phyloP scores from a whole-genome alignment of 179 eudicot genomes.

The Monotropa hypopitys region DNA sequence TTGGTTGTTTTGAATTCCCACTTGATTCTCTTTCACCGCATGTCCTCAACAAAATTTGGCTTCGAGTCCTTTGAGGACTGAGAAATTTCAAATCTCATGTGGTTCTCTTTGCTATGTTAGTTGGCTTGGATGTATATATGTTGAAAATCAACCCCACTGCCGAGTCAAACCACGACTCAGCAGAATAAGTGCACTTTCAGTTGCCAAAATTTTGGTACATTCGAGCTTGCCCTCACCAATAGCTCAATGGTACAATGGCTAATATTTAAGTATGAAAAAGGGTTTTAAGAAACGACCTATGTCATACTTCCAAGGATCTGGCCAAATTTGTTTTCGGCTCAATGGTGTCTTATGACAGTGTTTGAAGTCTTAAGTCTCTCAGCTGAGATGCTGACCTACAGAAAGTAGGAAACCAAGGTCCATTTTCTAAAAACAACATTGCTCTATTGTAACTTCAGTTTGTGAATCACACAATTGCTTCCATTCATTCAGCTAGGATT shows the following conservation, averaged over 20 bases:
- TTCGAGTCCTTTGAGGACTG: not conserved
- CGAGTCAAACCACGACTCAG: not conserved
- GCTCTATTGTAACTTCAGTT: not conserved
- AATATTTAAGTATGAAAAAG: not conserved
- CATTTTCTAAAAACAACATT: not conserved
- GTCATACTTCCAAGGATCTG: not conserved
- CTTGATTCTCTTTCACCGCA: slow-evolving; percentile 13
- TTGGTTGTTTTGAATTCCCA: not conserved
- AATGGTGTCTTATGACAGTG: not conserved
- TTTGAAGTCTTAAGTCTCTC: not conserved
- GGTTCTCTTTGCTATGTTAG: not conserved
- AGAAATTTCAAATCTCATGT: slow-evolving; percentile 2
- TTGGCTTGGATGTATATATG: not conserved
- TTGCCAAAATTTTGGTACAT: not conserved
- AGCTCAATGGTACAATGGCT: not conserved
- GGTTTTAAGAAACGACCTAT: not conserved
- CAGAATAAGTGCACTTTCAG: no score
- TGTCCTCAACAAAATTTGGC: not conserved
- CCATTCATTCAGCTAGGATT: not conserved
- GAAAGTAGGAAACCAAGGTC: not conserved
- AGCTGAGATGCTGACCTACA: not conserved
- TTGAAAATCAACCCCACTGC: not conserved
- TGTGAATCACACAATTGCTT: not conserved
- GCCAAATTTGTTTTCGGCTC: not conserved
- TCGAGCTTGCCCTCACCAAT: not conserved